phyloP scores from a whole-genome alignment of 1,139 yeast species.

The Protomyces pachydermus region DNA sequence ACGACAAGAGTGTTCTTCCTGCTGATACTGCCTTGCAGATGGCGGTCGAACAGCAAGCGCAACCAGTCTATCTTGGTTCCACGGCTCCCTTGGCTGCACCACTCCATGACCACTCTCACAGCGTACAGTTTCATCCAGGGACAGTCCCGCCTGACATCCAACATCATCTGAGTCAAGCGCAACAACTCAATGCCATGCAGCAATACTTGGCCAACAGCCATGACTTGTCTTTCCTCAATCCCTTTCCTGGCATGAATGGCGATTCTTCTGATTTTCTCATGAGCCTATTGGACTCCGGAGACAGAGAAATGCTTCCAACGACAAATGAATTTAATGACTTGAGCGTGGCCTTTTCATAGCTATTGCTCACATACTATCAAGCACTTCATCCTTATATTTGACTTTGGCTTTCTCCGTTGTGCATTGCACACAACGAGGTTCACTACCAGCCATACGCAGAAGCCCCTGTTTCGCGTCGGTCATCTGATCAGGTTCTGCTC shows the following conservation, averaged over 20 bases:
- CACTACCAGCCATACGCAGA: no score
- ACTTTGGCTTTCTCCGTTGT: no score
- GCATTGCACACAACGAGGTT: no score
- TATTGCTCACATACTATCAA: no score
- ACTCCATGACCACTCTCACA: background rate
- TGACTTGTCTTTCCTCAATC: background rate
- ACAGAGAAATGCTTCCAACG: slow-evolving; percentile 8
- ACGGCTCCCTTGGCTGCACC: background rate
- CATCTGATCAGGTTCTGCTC: no score
- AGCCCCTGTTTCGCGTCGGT: no score
- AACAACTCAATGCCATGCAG: background rate
- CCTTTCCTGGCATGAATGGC: background rate
- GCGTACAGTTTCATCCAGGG: background rate
- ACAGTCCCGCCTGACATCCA: background rate
- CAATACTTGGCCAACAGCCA: background rate
- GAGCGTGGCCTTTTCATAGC: background rate
- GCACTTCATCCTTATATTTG: no score
- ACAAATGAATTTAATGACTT: slow-evolving; percentile 1
- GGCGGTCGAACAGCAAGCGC: background rate
- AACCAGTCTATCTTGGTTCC: background rate
- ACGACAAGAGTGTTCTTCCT: no score
- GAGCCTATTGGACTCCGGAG: slow-evolving; percentile 16
- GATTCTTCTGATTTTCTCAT: slow-evolving; percentile 4
- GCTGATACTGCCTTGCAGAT: background rate
- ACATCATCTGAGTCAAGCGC: background rate